Evolutionary conservation across 2,329 filamentous ascomycete species (phyloP).

Genomic region (Cladosporium sp.): DNA sequence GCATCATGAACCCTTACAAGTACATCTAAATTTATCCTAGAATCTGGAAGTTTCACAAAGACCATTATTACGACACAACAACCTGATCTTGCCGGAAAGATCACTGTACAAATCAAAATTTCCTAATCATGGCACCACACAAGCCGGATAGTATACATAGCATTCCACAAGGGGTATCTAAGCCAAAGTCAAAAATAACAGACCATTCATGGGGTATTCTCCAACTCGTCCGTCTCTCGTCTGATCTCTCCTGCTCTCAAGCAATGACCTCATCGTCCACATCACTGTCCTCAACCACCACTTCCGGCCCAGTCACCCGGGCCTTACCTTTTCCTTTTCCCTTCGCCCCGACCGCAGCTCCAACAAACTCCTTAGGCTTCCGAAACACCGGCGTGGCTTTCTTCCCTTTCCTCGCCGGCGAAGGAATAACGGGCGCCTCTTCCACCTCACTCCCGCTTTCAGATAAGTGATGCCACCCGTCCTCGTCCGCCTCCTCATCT

Average conservation of each 20-base stretch:
- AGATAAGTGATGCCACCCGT: conserved; percentile 35
- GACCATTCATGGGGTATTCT: neutral
- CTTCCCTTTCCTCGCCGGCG: conserved; percentile 16
- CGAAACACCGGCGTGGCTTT: conserved; percentile 17
- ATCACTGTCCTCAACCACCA: conserved; percentile 58
- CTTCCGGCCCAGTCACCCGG: conserved; percentile 21
- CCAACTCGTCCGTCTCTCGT: neutral
- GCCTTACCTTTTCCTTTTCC: neutral
- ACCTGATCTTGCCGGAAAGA: neutral
- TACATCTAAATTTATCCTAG: conserved; percentile 60
- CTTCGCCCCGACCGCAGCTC: neutral
- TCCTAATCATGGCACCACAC: neutral
- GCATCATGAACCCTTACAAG: conserved; percentile 99
- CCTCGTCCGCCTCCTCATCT: conserved; percentile 25
- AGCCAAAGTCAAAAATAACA: neutral
- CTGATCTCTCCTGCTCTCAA: neutral
- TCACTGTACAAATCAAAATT: neutral
- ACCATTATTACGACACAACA: neutral
- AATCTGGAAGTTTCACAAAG: neutral
- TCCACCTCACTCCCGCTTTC: conserved; percentile 31
- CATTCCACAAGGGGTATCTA: neutral
- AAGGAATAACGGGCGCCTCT: conserved; percentile 16
- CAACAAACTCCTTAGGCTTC: neutral
- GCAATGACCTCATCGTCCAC: conserved; percentile 44
- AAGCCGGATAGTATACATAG: neutral